Evolutionary conservation across 139 green algal species (phyloP).

Genomic region (Deuterostichococcus epilithicus): DNA sequence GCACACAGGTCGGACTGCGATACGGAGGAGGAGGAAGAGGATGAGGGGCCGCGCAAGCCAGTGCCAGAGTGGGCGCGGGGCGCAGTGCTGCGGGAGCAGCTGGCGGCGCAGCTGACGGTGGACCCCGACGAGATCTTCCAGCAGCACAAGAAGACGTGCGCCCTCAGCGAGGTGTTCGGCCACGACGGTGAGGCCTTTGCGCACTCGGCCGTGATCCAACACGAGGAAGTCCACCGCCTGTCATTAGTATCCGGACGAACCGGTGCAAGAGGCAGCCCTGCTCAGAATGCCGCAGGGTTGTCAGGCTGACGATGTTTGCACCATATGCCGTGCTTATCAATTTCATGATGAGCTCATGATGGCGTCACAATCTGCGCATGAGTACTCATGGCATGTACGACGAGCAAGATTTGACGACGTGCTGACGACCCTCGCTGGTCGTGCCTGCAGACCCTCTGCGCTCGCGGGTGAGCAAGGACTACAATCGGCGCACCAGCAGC

Average conservation of each 20-base stretch:
- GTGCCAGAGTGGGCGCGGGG: constrained; percentile 67
- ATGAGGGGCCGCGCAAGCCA: constrained; percentile 51
- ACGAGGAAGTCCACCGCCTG: no score
- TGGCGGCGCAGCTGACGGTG: constrained; percentile 43
- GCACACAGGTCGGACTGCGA: constrained; percentile 40
- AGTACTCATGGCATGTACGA: no score
- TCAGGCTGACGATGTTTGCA: no score
- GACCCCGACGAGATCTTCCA: constrained; percentile 74
- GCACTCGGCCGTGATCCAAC: no score
- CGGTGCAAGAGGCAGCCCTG: no score
- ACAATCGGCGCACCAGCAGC: constrained; percentile 58
- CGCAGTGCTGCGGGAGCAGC: constrained; percentile 32
- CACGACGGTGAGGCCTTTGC: constrained; percentile 7
- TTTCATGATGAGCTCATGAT: no score
- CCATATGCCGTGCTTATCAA: no score
- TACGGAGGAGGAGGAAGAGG: constrained; percentile 40
- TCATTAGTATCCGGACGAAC: no score
- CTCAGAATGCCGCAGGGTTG: no score
- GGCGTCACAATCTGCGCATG: no score
- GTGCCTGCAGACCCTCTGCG: background rate
- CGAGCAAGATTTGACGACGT: no score
- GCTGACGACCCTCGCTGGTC: no score
- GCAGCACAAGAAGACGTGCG: constrained; percentile 62
- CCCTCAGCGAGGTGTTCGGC: constrained; percentile 66
- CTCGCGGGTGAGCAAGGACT: constrained; percentile 20